These are phyloP conservation scores for Dendrobium catenatum DNA, from an alignment of 106 monocot genomes.

Conservation along the genomic window DNA sequence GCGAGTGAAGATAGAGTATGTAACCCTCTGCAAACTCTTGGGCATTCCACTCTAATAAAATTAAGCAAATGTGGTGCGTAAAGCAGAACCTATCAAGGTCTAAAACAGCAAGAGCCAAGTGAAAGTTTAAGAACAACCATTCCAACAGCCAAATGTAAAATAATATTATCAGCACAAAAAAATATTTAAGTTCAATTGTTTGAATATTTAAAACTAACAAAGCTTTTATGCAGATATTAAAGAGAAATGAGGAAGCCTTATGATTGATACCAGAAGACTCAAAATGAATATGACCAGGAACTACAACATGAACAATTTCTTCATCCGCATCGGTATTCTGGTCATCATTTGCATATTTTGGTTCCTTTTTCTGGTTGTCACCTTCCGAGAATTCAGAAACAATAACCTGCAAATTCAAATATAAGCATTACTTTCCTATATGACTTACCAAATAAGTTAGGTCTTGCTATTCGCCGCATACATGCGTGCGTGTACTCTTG, in stretches of 20 bases:
- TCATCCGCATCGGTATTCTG: conserved; percentile 20
- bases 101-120: no score
- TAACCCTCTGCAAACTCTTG: no score
- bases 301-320: conserved; percentile 53
- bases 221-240: neutral
- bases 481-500: neutral
- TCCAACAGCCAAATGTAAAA: neutral
- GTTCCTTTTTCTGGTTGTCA: neutral
- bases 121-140: no score
- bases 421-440: neutral
- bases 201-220: neutral
- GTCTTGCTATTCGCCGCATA: neutral
- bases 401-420: neutral
- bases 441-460: neutral
- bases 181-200: neutral
- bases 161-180: neutral
- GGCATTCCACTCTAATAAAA: no score
- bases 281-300: conserved; percentile 94
- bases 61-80: no score
- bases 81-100: no score
- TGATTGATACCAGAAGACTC: conserved; percentile 47
- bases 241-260: neutral
- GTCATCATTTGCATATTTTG: conserved; percentile 5
- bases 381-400: neutral
- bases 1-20: no score